These are phyloP conservation scores for Fraxinus velutina DNA, from an alignment of 305 asterid species.

Conservation along the genomic window DNA sequence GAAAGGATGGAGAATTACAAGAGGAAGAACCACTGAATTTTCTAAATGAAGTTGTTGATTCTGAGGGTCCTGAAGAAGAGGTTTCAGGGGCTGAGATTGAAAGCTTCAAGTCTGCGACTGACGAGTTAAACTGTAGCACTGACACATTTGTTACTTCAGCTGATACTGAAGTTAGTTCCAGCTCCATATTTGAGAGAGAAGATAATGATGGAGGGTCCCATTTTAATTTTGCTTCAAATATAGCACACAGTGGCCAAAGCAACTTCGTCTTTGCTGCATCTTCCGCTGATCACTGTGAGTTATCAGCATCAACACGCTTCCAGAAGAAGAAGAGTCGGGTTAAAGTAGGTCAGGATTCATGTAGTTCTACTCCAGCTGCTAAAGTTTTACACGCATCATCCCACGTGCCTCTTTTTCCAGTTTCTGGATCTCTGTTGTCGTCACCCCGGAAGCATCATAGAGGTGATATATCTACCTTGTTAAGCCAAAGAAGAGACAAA, in stretches of 20 bases:
- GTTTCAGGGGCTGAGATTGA: slow-evolving; percentile 80
- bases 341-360: slow-evolving; percentile 45
- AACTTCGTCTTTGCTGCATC: slow-evolving; percentile 70
- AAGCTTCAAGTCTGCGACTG: slow-evolving; percentile 83
- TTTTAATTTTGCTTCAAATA: slow-evolving; percentile 36
- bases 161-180: slow-evolving; percentile 60
- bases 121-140: slow-evolving; percentile 62
- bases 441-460: slow-evolving; percentile 43
- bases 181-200: slow-evolving; percentile 47
- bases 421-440: slow-evolving; percentile 45
- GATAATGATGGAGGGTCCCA: slow-evolving; percentile 53
- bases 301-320: slow-evolving; percentile 41
- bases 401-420: slow-evolving; percentile 43
- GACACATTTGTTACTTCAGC: slow-evolving; percentile 69
- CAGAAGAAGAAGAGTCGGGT: slow-evolving; percentile 59
- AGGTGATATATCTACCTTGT: slow-evolving; percentile 36
- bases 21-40: slow-evolving; percentile 32
- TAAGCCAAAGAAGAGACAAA: slow-evolving; percentile 37
- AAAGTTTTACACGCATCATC: slow-evolving; percentile 44
- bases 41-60: slow-evolving; percentile 33
- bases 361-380: slow-evolving; percentile 34
- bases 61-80: slow-evolving; percentile 44
- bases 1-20: slow-evolving; percentile 27
- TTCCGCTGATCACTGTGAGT: slow-evolving; percentile 45
- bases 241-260: slow-evolving; percentile 42